A percentile compares a stretch with the other conserved stretches of the same genome.
phyloP scores from a whole-genome alignment of 1,284 basidiomycete species.

The Moesziomyces globuligerus region DNA sequence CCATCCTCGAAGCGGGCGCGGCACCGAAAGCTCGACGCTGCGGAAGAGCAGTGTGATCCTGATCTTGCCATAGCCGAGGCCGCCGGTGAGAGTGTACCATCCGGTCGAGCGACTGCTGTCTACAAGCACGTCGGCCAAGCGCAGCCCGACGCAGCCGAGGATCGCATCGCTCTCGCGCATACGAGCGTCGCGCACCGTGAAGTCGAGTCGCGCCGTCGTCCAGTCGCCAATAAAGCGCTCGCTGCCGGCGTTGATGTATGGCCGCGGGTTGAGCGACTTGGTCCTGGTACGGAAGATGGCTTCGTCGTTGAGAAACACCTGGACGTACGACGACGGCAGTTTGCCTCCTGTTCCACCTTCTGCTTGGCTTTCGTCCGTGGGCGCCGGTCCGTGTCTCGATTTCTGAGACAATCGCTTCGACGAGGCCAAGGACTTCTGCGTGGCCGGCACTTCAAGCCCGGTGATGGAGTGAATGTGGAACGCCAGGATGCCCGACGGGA shows the following conservation, averaged over 20 bases:
- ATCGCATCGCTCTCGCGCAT: constrained; percentile 61
- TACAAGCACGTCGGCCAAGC: constrained; percentile 50
- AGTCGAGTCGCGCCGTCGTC: constrained; percentile 55
- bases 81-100: constrained; percentile 57
- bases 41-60: constrained; percentile 57
- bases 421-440: constrained; percentile 44
- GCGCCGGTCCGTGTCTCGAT: constrained; percentile 22
- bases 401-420: constrained; percentile 43
- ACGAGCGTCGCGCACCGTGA: constrained; percentile 53
- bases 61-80: constrained; percentile 60
- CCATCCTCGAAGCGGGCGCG: constrained; percentile 58
- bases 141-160: constrained; percentile 55
- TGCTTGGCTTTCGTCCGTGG: constrained; percentile 41
- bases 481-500: constrained; percentile 55
- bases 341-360: constrained; percentile 41
- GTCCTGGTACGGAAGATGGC: constrained; percentile 60
- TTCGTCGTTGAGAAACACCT: constrained; percentile 63
- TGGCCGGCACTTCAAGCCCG: constrained; percentile 48
- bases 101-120: constrained; percentile 40
- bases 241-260: constrained; percentile 60
- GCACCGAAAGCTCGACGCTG: constrained; percentile 53
- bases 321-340: constrained; percentile 60
- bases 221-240: constrained; percentile 59
- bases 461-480: constrained; percentile 62
- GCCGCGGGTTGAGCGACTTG: constrained; percentile 57